phyloP scores from a whole-genome alignment of 192 early-diverging fungal genomes.

The Entomortierella beljakovae region DNA sequence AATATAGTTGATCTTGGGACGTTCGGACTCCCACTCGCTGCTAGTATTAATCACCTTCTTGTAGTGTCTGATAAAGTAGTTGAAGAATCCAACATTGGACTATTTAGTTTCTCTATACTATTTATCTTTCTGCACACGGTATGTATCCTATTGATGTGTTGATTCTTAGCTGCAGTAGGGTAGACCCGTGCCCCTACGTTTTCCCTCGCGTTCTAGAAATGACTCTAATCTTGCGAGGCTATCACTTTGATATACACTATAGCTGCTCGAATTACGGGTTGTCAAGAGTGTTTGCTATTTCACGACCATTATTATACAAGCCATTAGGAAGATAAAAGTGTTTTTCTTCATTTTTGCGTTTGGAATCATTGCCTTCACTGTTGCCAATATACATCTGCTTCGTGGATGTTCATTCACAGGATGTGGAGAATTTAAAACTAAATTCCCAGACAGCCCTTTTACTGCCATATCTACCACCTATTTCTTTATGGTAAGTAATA shows the following conservation, averaged over 20 bases:
- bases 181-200: not conserved
- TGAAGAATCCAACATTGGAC: too few relatives aligned
- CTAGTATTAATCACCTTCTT: slow-evolving; percentile 12
- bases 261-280: slow-evolving; percentile 34
- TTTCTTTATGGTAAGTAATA: slow-evolving; percentile 20
- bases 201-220: not conserved
- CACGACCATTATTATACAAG: slow-evolving; percentile 23
- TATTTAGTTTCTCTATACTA: slow-evolving; percentile 22
- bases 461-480: slow-evolving; percentile 14
- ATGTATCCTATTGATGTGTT: not conserved
- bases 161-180: not conserved
- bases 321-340: slow-evolving; percentile 14
- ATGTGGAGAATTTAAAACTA: not conserved
- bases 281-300: slow-evolving; percentile 22
- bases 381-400: slow-evolving; percentile 17
- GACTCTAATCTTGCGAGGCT: not conserved
- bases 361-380: slow-evolving; percentile 20
- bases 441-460: not conserved
- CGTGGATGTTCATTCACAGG: not conserved
- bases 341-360: slow-evolving; percentile 48
- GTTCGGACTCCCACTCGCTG: slow-evolving; percentile 10
- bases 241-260: not conserved
- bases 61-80: not conserved
- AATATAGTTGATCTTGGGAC: slow-evolving; percentile 13
- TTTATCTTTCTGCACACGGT: slow-evolving; percentile 26